Conservation (phyloP, 352 stramenopile genomes). For the Phytophthora agathidicida region DNA sequence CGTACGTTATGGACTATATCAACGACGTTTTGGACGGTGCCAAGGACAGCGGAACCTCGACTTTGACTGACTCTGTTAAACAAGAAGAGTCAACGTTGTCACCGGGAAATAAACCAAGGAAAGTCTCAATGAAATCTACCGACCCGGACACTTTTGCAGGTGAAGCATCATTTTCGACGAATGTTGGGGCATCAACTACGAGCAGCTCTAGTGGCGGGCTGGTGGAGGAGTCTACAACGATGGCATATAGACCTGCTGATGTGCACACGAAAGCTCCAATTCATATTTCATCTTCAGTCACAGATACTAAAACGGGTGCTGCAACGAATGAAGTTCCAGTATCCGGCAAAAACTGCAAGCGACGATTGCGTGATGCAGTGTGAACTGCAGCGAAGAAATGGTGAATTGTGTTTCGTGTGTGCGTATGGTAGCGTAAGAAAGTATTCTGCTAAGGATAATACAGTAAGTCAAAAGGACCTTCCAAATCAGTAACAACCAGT, state of each 20-base stretch:
- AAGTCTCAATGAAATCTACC: no score
- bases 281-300: background rate
- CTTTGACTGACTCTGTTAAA: background rate
- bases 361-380: no score
- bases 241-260: background rate
- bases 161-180: background rate
- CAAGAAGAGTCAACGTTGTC: background rate
- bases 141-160: background rate
- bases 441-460: no score
- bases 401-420: background rate
- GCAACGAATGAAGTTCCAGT: background rate
- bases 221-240: background rate
- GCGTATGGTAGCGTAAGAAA: no score
- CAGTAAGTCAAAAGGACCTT: no score
- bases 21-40: slow-evolving; percentile 43
- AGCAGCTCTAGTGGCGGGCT: background rate
- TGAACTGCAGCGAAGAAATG: no score
- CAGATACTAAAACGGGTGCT: background rate
- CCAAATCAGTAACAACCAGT: no score
- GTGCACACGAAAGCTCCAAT: background rate
- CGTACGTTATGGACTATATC: slow-evolving; percentile 59
- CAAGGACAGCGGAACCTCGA: slow-evolving; percentile 8
- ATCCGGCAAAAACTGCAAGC: slow-evolving; percentile 6
- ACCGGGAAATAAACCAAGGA: slow-evolving; percentile 2
- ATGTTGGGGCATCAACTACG: background rate